A percentile compares a stretch with the other conserved stretches of the same genome.
phyloP scores from a whole-genome alignment of 257 asterid genomes.

The Solanum lycopersicoides region DNA sequence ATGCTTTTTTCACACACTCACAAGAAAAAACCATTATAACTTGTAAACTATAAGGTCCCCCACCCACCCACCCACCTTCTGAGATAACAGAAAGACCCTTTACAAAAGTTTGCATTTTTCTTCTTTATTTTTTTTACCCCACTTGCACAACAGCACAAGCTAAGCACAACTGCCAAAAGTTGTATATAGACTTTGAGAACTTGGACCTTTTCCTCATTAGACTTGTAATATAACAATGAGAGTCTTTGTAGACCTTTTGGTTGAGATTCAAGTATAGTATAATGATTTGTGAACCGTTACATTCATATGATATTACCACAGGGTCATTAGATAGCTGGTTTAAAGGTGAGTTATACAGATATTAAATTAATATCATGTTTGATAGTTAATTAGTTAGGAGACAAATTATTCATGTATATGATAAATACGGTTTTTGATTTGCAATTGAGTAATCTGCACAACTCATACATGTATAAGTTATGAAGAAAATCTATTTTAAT shows the following conservation, averaged over 20 bases:
- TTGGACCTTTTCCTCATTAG: neutral
- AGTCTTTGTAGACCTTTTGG: neutral
- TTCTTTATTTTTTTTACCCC: constrained; percentile 11
- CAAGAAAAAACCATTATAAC: constrained; percentile 9
- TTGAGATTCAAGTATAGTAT: neutral
- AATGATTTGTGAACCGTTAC: neutral
- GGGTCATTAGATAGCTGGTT: neutral
- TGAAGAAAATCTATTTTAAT: too few relatives aligned
- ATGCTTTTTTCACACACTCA: constrained; percentile 17
- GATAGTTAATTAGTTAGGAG: neutral
- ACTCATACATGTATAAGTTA: too few relatives aligned
- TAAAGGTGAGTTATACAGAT: neutral
- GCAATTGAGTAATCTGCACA: too few relatives aligned
- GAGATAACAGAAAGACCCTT: constrained; percentile 15
- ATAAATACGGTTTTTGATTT: too few relatives aligned
- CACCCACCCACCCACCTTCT: neutral
- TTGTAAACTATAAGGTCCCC: constrained; percentile 4
- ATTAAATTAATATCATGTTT: neutral
- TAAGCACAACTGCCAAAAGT: neutral
- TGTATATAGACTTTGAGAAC: neutral
- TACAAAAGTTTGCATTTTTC: constrained; percentile 9
- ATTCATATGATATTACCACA: too few relatives aligned
- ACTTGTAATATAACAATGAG: neutral
- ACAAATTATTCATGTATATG: too few relatives aligned
- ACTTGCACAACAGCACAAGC: constrained; percentile 7